Conservation (phyloP, 352 stramenopile genomes). For the Pythium myriotylum region DNA sequence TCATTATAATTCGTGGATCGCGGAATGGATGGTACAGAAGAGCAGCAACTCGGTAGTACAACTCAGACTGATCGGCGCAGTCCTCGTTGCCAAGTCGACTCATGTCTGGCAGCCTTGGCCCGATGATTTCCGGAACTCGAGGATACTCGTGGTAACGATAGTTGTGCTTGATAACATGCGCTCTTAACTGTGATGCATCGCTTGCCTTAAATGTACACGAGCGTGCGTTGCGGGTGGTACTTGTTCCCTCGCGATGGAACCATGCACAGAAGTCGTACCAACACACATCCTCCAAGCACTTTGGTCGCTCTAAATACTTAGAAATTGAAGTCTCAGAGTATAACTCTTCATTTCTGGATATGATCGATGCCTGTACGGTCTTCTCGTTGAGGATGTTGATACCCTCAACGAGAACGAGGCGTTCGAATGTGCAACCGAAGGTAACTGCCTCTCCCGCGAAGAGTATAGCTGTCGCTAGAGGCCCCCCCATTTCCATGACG, state of each 20-base stretch:
- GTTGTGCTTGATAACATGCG: constrained; percentile 14
- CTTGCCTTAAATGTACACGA: background rate
- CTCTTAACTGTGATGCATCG: background rate
- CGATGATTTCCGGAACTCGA: constrained; percentile 25
- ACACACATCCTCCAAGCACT: constrained; percentile 13
- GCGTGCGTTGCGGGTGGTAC: background rate
- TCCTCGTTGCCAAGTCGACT: constrained; percentile 12
- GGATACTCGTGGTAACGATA: constrained; percentile 14
- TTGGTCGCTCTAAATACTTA: constrained; percentile 18
- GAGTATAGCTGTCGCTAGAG: constrained; percentile 27
- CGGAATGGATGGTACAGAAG: constrained; percentile 29
- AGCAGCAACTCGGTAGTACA: constrained; percentile 18
- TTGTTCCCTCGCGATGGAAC: constrained; percentile 4
- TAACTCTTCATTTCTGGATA: constrained; percentile 3
- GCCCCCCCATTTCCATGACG: constrained; percentile 34
- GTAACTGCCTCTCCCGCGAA: constrained; percentile 23
- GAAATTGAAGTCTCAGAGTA: constrained; percentile 25
- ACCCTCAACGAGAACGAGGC: constrained; percentile 22
- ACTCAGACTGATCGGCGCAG: constrained; percentile 16
- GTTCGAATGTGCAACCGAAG: constrained; percentile 30
- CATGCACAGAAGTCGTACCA: constrained; percentile 36
- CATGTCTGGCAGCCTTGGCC: constrained; percentile 17
- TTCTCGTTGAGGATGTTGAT: constrained; percentile 24
- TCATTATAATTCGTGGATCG: constrained; percentile 4
- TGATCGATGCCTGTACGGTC: constrained; percentile 18